Percentiles rank a stretch among this genome's conserved stretches.
phyloP scores from a whole-genome alignment of 179 eudicot genomes.

The Beta lomatogona region DNA sequence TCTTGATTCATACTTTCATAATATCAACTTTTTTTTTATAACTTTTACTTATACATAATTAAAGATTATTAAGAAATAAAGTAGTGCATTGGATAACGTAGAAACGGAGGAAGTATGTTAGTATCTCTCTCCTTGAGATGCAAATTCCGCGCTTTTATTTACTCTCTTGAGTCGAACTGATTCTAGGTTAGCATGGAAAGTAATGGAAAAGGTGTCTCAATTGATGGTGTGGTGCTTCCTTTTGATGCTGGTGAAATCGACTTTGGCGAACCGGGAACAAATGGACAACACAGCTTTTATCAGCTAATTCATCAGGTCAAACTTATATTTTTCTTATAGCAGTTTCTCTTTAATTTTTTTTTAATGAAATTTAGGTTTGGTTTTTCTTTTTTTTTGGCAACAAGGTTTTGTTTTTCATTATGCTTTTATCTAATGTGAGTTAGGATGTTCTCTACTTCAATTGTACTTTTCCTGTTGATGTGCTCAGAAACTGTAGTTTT shows the following conservation, averaged over 20 bases:
- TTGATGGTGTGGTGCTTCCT: conserved; percentile 84
- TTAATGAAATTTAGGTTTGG: background rate
- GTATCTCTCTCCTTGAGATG: conserved; percentile 4
- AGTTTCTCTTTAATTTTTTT: background rate
- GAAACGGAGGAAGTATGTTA: background rate
- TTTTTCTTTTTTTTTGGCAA: background rate
- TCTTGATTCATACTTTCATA: too few relatives aligned
- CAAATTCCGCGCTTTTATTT: background rate
- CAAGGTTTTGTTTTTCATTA: background rate
- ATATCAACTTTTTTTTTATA: too few relatives aligned
- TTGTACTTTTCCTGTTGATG: background rate
- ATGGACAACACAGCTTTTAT: conserved; percentile 99
- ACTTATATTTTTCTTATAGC: background rate
- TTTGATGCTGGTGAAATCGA: conserved; percentile 96
- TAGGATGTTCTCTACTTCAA: background rate
- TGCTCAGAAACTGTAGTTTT: background rate
- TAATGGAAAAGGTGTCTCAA: conserved; percentile 96
- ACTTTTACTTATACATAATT: too few relatives aligned
- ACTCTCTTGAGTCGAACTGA: conserved; percentile 2
- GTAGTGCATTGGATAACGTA: too few relatives aligned
- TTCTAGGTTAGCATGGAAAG: conserved; percentile 98
- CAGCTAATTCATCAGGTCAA: conserved; percentile 98
- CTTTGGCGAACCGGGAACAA: conserved; percentile 99
- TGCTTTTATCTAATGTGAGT: background rate
- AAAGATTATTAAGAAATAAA: too few relatives aligned